phyloP scores from a whole-genome alignment of 495 filamentous ascomycete genomes.

The Talaromyces ruber region DNA sequence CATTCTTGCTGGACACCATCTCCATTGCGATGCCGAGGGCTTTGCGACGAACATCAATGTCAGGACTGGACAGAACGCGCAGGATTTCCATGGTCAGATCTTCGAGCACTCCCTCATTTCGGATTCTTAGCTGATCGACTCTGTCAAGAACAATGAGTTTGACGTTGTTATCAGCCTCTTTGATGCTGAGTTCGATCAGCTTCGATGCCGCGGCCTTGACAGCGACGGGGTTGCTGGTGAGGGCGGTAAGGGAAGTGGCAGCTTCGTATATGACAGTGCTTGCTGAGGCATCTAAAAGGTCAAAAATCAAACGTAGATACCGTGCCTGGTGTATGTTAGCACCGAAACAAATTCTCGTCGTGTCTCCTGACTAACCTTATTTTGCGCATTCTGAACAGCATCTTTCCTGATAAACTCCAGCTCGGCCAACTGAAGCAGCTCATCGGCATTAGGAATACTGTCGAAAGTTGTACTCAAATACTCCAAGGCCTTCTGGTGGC shows the following conservation, averaged over 20 bases:
- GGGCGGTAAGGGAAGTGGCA: constrained; percentile 88
- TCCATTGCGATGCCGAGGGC: constrained; percentile 86
- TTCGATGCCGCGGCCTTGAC: constrained; percentile 95
- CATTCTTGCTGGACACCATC: constrained; percentile 98
- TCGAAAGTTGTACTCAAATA: constrained; percentile 91
- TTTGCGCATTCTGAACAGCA: constrained; percentile 85
- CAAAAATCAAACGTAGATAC: constrained; percentile 92
- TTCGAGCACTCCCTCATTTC: constrained; percentile 89
- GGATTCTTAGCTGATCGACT: constrained; percentile 81
- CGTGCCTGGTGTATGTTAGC: constrained; percentile 50
- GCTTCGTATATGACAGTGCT: constrained; percentile 97
- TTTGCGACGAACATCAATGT: constrained; percentile 93
- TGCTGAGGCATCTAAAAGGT: constrained; percentile 85
- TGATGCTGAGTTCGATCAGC: constrained; percentile 93
- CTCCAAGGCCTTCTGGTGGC: constrained; percentile 84
- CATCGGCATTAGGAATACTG: constrained; percentile 87
- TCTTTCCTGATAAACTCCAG: constrained; percentile 97
- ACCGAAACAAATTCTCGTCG: constrained; percentile 5
- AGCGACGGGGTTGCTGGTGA: constrained; percentile 94
- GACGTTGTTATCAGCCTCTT: constrained; percentile 97
- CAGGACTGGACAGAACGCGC: constrained; percentile 89
- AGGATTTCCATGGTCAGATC: constrained; percentile 98
- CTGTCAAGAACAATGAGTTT: constrained; percentile 96
- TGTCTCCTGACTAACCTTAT: constrained; percentile 56
- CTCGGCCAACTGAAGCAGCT: constrained; percentile 85